Base-by-base conservation (phyloP, 75 land plant species). In the Sequoia sempervirens region DNA sequence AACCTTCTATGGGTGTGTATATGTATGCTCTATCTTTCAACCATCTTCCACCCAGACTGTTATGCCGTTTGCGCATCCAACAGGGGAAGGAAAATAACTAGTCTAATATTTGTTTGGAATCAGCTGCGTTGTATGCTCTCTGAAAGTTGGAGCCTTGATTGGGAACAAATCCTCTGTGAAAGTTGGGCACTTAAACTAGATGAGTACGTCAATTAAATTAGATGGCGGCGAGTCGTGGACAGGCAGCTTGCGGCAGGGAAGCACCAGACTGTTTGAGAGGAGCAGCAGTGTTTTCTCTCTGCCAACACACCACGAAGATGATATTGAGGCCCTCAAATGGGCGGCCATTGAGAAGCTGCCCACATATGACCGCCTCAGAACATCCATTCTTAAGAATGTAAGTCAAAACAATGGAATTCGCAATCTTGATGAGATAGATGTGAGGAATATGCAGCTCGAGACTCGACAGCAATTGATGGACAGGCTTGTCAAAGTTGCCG, bases 401-500 rank as follows among this genome's bases (percentile, higher is more conserved):
- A 90, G 82, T 26, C 72, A 37, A 4, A 32, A 66, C 9, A 36
- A 17, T 4, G 43, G 36, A 11, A 52, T 50, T 50, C 52, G 9
- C 13, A 50, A 56, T 13, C 37, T 13, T 2, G 4, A 37, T n/a
- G 46, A 75, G 12, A 82, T 95, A 13, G 94, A 93, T 76, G 88
- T 96, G 1, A 75, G 85, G 34, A 82, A 85, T n/a, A 90, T 96
- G 7, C 90, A 86, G 1, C 47, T 81, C 12, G 74, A 84, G 1
- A 91, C 92, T 76, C 90, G 90, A 28, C 82, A 83, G 74, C 83
- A 84, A 30, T n/a, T 96, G 36, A 23, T 96, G 10, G 92, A 92
- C 40, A 91, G 93, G 80, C 90, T 94, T 11, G 86, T 94, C 28
- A 88, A 91, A 81, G 84, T 90, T 61, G 90, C 90, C 15, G 99